Conservation (phyloP, 1,139 yeast genomes). For the Kodamaea plutei region DNA sequence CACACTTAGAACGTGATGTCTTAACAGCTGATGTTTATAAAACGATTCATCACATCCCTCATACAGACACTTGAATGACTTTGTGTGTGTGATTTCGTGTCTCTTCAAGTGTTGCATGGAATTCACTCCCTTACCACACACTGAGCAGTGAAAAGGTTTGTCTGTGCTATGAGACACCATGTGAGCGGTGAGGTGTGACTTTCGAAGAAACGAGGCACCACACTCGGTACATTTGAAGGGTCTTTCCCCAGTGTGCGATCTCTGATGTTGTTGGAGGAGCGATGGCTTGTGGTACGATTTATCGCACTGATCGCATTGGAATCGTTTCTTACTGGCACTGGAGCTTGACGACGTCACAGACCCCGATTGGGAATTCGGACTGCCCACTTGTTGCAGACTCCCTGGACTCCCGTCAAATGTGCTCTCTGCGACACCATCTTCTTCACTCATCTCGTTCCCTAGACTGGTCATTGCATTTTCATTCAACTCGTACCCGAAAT, state of each 20-base stretch:
- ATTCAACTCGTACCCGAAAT: not conserved
- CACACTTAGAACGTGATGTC: conserved; percentile 63
- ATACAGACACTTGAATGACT: conserved; percentile 60
- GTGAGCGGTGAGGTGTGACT: conserved; percentile 78
- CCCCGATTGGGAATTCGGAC: not conserved
- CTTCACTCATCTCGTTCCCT: not conserved
- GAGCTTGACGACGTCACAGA: conserved; percentile 13
- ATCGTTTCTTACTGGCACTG: conserved; percentile 44
- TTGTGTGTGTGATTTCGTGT: conserved; percentile 76
- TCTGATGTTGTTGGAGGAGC: conserved; percentile 71
- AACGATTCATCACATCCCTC: conserved; percentile 65
- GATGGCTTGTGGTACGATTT: conserved; percentile 83
- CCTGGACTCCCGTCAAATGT: not conserved
- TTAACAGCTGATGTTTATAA: conserved; percentile 72
- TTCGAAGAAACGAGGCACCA: conserved; percentile 62
- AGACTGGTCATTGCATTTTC: not conserved
- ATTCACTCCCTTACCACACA: conserved; percentile 81
- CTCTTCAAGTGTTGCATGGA: conserved; percentile 77
- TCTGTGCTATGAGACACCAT: conserved; percentile 53
- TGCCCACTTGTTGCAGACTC: not conserved
- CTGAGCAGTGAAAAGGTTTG: conserved; percentile 71
- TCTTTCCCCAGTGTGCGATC: conserved; percentile 75
- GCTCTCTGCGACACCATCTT: not conserved
- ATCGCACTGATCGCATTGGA: conserved; percentile 64
- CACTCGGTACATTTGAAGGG: conserved; percentile 74